Conservation (phyloP, 345 rosid species). For the Rhizophora apiculata region DNA sequence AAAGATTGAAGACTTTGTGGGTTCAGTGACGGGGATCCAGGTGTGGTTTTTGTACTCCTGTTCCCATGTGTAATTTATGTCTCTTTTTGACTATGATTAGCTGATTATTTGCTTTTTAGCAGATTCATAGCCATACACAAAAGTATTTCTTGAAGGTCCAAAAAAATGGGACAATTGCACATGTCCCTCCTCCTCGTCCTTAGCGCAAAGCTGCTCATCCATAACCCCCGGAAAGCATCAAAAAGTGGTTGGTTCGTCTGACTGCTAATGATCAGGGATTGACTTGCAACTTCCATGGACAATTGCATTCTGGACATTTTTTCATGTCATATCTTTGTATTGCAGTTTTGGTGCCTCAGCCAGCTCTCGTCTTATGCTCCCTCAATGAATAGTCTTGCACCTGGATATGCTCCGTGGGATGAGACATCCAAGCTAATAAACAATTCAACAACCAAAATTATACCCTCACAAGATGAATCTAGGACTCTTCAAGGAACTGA, state of each 20-base stretch:
- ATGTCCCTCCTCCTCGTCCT: slow-evolving; percentile 21
- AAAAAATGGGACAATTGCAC: slow-evolving; percentile 83
- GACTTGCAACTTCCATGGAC: neutral
- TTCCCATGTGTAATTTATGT: neutral
- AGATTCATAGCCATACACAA: slow-evolving; percentile 98
- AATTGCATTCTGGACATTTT: slow-evolving; percentile 7
- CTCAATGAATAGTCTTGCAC: slow-evolving; percentile 32
- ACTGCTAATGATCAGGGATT: neutral
- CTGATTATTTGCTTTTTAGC: slow-evolving; percentile 20
- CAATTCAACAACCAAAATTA: slow-evolving; percentile 34
- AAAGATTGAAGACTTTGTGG: slow-evolving; percentile 95
- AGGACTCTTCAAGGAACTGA: slow-evolving; percentile 43
- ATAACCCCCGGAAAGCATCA: too few relatives aligned
- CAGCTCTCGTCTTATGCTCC: slow-evolving; percentile 55
- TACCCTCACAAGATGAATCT: slow-evolving; percentile 51
- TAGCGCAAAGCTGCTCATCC: too few relatives aligned
- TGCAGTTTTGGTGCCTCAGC: slow-evolving; percentile 56
- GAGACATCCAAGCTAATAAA: slow-evolving; percentile 54
- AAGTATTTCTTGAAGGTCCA: slow-evolving; percentile 95
- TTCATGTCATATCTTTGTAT: slow-evolving; percentile 12
- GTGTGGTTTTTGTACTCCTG: slow-evolving; percentile 32
- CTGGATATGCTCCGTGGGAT: slow-evolving; percentile 62
- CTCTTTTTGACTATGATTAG: neutral
- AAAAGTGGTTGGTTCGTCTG: slow-evolving; percentile 2
- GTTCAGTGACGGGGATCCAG: slow-evolving; percentile 97